phyloP scores from a whole-genome alignment of 306 rosid species.

The Sindora glabra region DNA sequence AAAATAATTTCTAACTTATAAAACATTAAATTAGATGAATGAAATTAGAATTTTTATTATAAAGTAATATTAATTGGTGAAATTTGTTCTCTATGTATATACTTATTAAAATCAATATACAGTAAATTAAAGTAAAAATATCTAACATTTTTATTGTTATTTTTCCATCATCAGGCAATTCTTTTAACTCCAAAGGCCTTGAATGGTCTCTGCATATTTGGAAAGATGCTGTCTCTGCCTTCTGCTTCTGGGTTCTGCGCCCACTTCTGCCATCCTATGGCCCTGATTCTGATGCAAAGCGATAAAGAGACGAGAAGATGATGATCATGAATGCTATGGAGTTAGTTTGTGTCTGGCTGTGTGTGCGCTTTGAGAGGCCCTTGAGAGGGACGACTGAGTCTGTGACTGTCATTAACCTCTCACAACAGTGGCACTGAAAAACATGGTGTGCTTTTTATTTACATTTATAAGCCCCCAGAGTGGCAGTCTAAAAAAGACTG shows the following conservation, averaged over 20 bases:
- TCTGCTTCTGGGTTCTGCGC: constrained; percentile 23
- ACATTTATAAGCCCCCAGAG: constrained; percentile 45
- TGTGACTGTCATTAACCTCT: constrained; percentile 52
- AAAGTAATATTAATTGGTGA: too few species aligned
- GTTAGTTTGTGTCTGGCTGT: constrained; percentile 65
- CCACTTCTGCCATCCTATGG: constrained; percentile 34
- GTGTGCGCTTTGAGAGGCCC: constrained; percentile 14
- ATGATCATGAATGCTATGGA: constrained; percentile 39
- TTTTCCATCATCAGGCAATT: background rate
- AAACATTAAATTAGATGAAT: too few species aligned
- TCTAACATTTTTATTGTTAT: too few species aligned
- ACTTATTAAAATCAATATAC: too few species aligned
- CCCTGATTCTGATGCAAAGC: constrained; percentile 60
- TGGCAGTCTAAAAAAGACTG: constrained; percentile 17
- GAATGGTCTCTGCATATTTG: constrained; percentile 60
- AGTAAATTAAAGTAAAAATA: too few species aligned
- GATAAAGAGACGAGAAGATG: constrained; percentile 4
- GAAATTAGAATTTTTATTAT: too few species aligned
- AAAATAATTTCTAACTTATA: too few species aligned
- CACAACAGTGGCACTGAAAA: constrained; percentile 86
- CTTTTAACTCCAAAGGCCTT: constrained; percentile 22
- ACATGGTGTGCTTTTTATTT: constrained; percentile 45
- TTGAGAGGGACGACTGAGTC: constrained; percentile 67
- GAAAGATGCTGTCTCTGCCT: constrained; percentile 47
- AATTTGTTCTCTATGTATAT: too few species aligned